Evolutionary conservation across 2,329 filamentous ascomycete genomes (phyloP).

Genomic region (Thelonectria olida): DNA sequence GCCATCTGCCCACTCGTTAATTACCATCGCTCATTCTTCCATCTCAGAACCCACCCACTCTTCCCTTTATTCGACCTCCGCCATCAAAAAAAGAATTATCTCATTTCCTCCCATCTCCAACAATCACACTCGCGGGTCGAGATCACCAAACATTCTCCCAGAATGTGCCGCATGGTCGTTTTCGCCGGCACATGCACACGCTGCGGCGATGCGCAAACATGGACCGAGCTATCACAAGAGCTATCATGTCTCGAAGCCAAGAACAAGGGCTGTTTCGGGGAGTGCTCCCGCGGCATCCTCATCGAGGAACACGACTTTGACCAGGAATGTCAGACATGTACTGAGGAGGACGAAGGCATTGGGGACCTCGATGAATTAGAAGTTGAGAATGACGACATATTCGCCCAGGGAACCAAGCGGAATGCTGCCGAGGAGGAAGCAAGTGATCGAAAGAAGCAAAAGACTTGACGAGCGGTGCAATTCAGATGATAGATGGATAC

Average conservation of each 20-base stretch:
- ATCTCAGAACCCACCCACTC: neutral
- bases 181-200: conserved; percentile 56
- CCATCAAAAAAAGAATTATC: neutral
- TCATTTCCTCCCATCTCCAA: neutral
- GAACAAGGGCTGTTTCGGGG: conserved; percentile 56
- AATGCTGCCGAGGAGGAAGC: conserved; percentile 32
- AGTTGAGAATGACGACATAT: neutral
- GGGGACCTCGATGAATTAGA: conserved; percentile 48
- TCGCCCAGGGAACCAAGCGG: conserved; percentile 30
- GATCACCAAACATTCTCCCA: conserved; percentile 3
- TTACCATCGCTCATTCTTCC: conserved; percentile 6
- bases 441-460: conserved; percentile 43
- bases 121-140: conserved; percentile 3
- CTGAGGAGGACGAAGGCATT: conserved; percentile 53
- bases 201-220: conserved; percentile 51
- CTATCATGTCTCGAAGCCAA: conserved; percentile 60
- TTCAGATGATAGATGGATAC: neutral
- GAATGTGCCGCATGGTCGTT: conserved; percentile 58
- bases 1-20: neutral
- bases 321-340: conserved; percentile 57
- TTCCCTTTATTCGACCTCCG: neutral
- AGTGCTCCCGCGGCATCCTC: conserved; percentile 52
- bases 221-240: conserved; percentile 56
- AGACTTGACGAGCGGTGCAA: conserved; percentile 33
- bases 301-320: conserved; percentile 57